phyloP scores from a whole-genome alignment of 257 asterid species.

The Solanum bulbocastanum region DNA sequence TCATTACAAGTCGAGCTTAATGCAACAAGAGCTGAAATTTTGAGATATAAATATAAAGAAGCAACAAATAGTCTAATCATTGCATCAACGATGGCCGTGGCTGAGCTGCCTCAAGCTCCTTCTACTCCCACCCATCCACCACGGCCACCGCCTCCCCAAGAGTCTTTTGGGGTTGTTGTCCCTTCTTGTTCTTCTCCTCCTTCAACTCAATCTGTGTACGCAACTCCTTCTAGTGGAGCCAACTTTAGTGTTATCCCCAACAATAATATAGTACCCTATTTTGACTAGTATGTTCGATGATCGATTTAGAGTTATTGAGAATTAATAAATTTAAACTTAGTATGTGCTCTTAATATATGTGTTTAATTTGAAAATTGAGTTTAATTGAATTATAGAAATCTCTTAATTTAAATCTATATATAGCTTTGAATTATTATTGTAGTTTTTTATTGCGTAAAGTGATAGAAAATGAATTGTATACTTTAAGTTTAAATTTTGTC shows the following conservation, averaged over 20 bases:
- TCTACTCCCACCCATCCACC: constrained; percentile 35
- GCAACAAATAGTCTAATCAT: constrained; percentile 42
- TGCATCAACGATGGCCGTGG: constrained; percentile 8
- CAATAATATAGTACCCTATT: constrained; percentile 45
- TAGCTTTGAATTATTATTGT: neutral
- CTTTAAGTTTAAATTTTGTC: neutral
- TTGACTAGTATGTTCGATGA: constrained; percentile 13
- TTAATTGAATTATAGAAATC: neutral
- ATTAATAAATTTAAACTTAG: neutral
- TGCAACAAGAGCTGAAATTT: constrained; percentile 54
- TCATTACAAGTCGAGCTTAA: constrained; percentile 60
- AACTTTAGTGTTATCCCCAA: constrained; percentile 38
- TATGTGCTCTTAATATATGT: neutral
- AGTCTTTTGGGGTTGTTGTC: constrained; percentile 8
- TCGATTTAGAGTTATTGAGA: neutral
- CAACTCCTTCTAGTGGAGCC: constrained; percentile 34
- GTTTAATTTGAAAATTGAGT: neutral
- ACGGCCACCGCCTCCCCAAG: constrained; percentile 19
- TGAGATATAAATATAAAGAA: constrained; percentile 68
- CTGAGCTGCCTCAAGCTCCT: constrained; percentile 59
- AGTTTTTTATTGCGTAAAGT: neutral
- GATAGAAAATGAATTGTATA: neutral
- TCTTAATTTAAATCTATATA: neutral
- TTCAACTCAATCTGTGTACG: constrained; percentile 32
- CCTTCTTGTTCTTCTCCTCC: constrained; percentile 28